phyloP scores from a whole-genome alignment of 1,284 basidiomycete genomes.

The Trichosporon inkin region DNA sequence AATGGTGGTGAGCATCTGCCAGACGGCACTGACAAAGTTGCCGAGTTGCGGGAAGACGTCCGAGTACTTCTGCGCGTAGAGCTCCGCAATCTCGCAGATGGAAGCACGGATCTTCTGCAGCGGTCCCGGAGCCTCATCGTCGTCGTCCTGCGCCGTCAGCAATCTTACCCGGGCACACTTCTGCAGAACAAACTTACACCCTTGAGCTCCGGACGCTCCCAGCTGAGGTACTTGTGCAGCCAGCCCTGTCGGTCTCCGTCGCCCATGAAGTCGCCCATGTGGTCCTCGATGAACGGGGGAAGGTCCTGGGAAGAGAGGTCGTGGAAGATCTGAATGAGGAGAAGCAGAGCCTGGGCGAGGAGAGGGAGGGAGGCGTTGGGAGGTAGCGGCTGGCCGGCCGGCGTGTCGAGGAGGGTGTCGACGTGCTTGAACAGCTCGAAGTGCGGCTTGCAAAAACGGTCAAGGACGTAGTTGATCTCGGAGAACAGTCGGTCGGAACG shows the following conservation, averaged over 20 bases:
- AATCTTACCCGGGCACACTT: not conserved
- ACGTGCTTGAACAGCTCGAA: conserved; percentile 69
- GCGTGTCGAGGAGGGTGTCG: conserved; percentile 51
- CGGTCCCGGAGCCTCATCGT: conserved; percentile 75
- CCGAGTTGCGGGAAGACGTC: conserved; percentile 79
- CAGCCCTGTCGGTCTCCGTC: conserved; percentile 57
- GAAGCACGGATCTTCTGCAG: conserved; percentile 81
- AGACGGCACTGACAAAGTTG: conserved; percentile 82
- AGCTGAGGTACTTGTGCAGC: conserved; percentile 72
- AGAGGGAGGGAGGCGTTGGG: conserved; percentile 47
- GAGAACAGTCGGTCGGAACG: conserved; percentile 81
- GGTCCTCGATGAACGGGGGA: conserved; percentile 89
- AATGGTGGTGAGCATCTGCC: conserved; percentile 74
- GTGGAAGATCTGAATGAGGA: conserved; percentile 83
- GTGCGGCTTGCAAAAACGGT: conserved; percentile 77
- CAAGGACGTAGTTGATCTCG: conserved; percentile 88
- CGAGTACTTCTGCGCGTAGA: conserved; percentile 86
- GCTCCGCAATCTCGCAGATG: conserved; percentile 88
- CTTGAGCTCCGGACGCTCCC: conserved; percentile 66
- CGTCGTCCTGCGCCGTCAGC: conserved; percentile 57
- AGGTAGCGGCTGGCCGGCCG: conserved; percentile 41
- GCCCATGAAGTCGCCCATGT: conserved; percentile 74
- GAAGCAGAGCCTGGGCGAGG: conserved; percentile 68
- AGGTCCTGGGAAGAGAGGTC: conserved; percentile 94
- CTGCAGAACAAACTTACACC: conserved; percentile 49